Conservation (phyloP, 495 filamentous ascomycete genomes). For the Neurospora sp. region DNA sequence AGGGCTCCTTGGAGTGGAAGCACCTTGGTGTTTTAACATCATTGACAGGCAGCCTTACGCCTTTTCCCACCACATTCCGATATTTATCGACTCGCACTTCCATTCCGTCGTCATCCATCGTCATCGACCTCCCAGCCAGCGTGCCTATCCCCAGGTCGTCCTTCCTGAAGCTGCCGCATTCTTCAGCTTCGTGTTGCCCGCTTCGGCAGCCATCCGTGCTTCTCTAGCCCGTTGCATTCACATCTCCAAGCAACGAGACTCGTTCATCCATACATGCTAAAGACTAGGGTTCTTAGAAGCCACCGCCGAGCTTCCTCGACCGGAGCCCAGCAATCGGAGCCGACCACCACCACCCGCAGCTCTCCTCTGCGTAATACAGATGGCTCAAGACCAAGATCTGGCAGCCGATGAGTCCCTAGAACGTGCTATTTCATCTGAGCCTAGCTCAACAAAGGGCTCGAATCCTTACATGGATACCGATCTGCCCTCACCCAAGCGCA, state of each 20-base stretch:
- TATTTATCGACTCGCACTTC: background rate
- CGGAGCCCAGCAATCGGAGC: conserved; percentile 18
- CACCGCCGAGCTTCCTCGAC: conserved; percentile 26
- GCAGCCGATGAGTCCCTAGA: conserved; percentile 40
- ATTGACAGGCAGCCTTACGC: background rate
- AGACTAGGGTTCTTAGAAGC: conserved; percentile 18
- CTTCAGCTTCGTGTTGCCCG: background rate
- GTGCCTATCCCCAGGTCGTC: background rate
- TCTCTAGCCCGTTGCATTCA: background rate
- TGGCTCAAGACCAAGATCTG: conserved; percentile 39
- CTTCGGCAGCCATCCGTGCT: background rate
- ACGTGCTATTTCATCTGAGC: conserved; percentile 49
- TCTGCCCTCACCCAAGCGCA: conserved; percentile 42
- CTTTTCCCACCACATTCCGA: background rate
- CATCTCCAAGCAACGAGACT: background rate
- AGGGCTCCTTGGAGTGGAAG: background rate
- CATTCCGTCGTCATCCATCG: background rate
- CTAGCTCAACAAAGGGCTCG: conserved; percentile 42
- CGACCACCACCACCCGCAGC: conserved; percentile 6
- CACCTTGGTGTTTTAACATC: background rate
- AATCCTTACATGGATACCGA: conserved; percentile 48
- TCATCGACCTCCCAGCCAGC: background rate
- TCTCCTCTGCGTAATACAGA: conserved; percentile 29
- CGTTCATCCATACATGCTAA: conserved; percentile 24
- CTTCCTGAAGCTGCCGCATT: background rate